Evolutionary conservation across 305 asterid genomes (phyloP).

Genomic region (Solanum hybrid): DNA sequence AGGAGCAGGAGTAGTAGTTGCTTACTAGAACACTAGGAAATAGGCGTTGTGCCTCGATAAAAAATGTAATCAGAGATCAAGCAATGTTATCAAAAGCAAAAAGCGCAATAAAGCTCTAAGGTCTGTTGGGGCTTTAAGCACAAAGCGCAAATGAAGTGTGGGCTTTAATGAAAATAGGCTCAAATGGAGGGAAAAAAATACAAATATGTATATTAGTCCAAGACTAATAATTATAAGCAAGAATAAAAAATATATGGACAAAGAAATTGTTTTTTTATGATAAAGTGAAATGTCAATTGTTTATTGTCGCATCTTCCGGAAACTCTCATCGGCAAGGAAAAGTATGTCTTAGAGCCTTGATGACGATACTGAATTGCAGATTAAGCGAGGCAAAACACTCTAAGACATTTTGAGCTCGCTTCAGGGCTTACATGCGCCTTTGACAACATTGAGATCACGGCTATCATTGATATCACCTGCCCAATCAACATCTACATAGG

Average conservation of each 20-base stretch:
- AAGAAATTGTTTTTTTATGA: background rate
- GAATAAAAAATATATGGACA: background rate
- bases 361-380: background rate
- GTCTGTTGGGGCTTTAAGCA: background rate
- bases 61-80: background rate
- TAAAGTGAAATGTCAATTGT: background rate
- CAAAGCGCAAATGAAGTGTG: background rate
- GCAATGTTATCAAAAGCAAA: background rate
- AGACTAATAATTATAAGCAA: background rate
- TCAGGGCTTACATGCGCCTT: background rate
- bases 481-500: background rate
- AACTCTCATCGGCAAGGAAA: background rate
- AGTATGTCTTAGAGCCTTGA: background rate
- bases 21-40: background rate
- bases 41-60: background rate
- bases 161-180: background rate
- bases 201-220: background rate
- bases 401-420: background rate
- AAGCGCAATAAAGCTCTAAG: background rate
- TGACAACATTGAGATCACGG: background rate
- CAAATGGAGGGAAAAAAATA: background rate
- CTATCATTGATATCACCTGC: background rate
- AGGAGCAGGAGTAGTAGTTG: background rate
- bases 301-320: background rate
- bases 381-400: background rate